Base-by-base conservation (phyloP, 495 filamentous ascomycete species). In the Clohesyomyces aquaticus region DNA sequence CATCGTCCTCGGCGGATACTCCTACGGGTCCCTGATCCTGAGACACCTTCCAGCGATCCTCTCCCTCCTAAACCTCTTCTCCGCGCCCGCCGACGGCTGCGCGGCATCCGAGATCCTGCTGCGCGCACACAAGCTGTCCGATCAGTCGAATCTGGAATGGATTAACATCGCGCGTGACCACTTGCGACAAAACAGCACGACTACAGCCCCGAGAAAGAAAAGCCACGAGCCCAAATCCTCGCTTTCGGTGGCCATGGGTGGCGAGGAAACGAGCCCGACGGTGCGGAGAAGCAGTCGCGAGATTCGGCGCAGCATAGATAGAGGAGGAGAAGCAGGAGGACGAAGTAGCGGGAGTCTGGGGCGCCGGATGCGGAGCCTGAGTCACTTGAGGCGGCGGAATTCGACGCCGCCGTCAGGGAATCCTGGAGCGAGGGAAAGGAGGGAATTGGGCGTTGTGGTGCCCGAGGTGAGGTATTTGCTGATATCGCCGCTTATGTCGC, bases 1-100 rank as follows among this genome's bases (percentile, higher is more conserved):
- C n/a, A n/a, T 78, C 9, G 46, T 96, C 1, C 72, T 95, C 3
- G 88, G 82, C 1, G 94, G 94, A 42, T 98, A 98, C 74, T 97
- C 93, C 0, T 98, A 96, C 71, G 94, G 94, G 35, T 88, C 91
- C 4, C 78, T 96, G 61, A 84, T 98, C 43, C 84, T 90, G 11
- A 84, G 82, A 3, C 84, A 86, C 65, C 83, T 93, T 4, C 92
- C 91, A 1, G 71, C 79, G 11, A 74, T 87, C 23, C 72, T 78
- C 14, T 75, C 78, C 1, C 82, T 96, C 43, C 64, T 89, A 2
- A 65, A 80, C 0, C 74, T 82, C 3, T 90, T 96, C 65, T 69
- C 76, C 38, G 67, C 72, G 6, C 81, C 83, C 0, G 55, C 69
- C 8, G 67, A 74, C n/a, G 81, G 79, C 22, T 84, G 83, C 0